Base-by-base conservation (phyloP, 1,139 yeast species). In the Saccharomyces hybrid region DNA sequence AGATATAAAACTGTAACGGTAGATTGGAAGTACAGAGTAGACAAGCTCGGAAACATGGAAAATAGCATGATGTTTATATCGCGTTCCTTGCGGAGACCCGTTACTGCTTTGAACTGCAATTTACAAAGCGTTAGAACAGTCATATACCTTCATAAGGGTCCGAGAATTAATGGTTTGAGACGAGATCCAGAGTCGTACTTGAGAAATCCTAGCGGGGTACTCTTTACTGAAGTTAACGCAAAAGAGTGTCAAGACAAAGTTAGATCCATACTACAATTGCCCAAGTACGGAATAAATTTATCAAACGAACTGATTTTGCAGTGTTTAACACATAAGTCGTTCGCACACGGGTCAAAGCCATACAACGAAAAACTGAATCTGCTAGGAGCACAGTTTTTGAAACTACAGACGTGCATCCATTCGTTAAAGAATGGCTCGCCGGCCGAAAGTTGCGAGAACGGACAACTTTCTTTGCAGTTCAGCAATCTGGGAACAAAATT, bases 321-420 rank as follows among this genome's bases (percentile, higher is more conserved):
- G 73, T 83, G 87, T 38, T 74, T 90, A 64, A 90, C 97, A 11
- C 97, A 91, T 73, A 91, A 91, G 73, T 88, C 96, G 47, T 91
- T 90, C 76, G 95, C 95, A 7, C 95, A 88, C 72, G 97, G 96
- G 14, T 77, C 81, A 58, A 83, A 84, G 64, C 97, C 97, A 20
- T 88, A 86, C 71, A 91, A 91, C 71, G 96, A 89, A 68, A 87
- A 86, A 70, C 76, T 91, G 64, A 78, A 88, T 27, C 79, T 85
- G 52, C 74, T 88, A 72, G 98, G 98, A n/a, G 73, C 81, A 46
- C 88, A 86, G 68, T 75, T 86, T 63, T 73, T 88, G 61, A 83
- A 85, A 64, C 74, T 84, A 57, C 78, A 75, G 62, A 75, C 84
- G 42, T 78, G 83, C 48, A 78, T 83, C 60, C 73, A 74, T 60